These are phyloP conservation scores for Leishmania guyanensis DNA, from an alignment of 208 protist species.

Conservation along the genomic window DNA sequence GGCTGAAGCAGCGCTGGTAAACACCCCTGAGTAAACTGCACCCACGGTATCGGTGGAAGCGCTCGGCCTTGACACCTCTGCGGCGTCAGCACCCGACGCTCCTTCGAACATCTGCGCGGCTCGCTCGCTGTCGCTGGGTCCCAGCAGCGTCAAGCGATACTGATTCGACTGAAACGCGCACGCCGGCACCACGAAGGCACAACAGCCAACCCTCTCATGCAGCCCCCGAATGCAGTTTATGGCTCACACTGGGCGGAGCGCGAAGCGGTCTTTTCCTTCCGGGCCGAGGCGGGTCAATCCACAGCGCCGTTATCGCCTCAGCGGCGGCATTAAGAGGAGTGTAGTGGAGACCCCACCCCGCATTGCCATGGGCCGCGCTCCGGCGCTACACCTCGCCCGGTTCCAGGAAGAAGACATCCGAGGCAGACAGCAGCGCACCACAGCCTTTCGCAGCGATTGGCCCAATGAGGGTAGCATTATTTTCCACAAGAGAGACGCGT, in stretches of 20 bases:
- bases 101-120: conserved; percentile 6
- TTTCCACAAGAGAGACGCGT: conserved; percentile 57
- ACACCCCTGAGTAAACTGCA: conserved; percentile 5
- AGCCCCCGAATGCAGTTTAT: conserved; percentile 62
- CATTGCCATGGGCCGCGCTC: not conserved
- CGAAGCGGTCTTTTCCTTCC: conserved; percentile 20
- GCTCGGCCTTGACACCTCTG: not conserved
- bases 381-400: conserved; percentile 22
- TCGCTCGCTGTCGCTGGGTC: conserved; percentile 30
- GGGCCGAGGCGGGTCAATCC: not conserved
- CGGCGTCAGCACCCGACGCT: not conserved
- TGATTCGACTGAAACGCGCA: conserved; percentile 57
- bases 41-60: not conserved
- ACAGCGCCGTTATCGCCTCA: not conserved
- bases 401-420: conserved; percentile 48
- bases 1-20: not conserved
- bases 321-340: not conserved
- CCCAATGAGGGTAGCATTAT: conserved; percentile 54
- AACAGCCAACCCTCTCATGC: conserved; percentile 70
- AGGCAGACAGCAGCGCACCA: conserved; percentile 43
- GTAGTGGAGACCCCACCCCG: not conserved
- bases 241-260: conserved; percentile 31
- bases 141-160: conserved; percentile 63
- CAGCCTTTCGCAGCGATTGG: conserved; percentile 33
- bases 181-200: conserved; percentile 12